A percentile compares a stretch with the other conserved stretches of the same genome.
Evolutionary conservation across 2,329 filamentous ascomycete species (phyloP).

Genomic region (Beauveria bassiana): DNA sequence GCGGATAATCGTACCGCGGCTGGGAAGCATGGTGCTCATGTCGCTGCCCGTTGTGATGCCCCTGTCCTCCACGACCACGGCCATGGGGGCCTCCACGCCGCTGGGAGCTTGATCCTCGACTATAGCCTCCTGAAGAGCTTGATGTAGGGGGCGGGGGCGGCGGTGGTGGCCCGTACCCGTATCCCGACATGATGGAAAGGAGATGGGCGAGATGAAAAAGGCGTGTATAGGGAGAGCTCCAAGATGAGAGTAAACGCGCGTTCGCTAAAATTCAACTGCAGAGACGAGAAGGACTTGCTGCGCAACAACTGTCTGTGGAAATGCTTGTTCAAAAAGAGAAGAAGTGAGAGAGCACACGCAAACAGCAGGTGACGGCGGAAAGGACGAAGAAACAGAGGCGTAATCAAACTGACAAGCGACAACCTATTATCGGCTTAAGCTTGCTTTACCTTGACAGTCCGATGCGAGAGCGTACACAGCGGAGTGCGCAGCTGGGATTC

Average conservation of each 20-base stretch:
- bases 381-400: background rate
- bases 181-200: conserved; percentile 35
- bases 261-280: background rate
- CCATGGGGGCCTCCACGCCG: conserved; percentile 21
- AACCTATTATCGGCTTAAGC: background rate
- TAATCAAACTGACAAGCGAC: background rate
- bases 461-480: background rate
- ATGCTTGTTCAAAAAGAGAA: background rate
- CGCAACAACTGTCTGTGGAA: background rate
- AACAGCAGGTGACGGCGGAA: background rate
- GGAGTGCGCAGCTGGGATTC: background rate
- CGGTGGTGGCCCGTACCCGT: conserved; percentile 48
- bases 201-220: background rate
- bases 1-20: conserved; percentile 36
- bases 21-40: conserved; percentile 30
- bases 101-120: conserved; percentile 25
- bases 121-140: conserved; percentile 25
- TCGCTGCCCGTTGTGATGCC: conserved; percentile 30
- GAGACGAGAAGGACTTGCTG: background rate
- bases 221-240: background rate
- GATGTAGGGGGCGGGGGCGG: conserved; percentile 32
- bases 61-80: conserved; percentile 31
- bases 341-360: background rate
- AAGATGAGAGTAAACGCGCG: background rate
- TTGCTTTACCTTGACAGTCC: background rate